phyloP scores from a whole-genome alignment of 2,329 filamentous ascomycete genomes.

The Cercospora sojina region DNA sequence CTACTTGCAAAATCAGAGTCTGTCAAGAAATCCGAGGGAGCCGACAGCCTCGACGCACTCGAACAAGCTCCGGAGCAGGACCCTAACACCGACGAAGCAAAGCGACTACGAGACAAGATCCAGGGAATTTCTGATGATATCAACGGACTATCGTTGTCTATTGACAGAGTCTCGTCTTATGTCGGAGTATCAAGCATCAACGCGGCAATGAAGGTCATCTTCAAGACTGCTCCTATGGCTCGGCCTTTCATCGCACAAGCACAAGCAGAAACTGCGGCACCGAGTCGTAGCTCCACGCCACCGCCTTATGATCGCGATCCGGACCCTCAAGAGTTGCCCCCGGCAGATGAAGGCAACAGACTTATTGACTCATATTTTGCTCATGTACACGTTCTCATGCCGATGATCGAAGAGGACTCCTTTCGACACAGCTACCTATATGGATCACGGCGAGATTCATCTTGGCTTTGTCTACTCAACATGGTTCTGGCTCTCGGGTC shows the following conservation, averaged over 20 bases:
- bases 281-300: conserved; percentile 32
- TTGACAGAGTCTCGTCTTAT: conserved; percentile 36
- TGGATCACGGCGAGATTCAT: conserved; percentile 32
- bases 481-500: conserved; percentile 37
- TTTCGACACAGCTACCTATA: conserved; percentile 37
- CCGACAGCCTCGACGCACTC: conserved; percentile 57
- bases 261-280: conserved; percentile 31
- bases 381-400: conserved; percentile 37
- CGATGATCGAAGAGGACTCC: conserved; percentile 38
- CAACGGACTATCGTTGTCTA: conserved; percentile 35
- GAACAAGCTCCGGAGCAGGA: conserved; percentile 69
- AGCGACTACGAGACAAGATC: conserved; percentile 42
- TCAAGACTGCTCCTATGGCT: conserved; percentile 34
- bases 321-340: conserved; percentile 30
- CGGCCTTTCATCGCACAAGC: conserved; percentile 30
- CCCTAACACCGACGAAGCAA: conserved; percentile 65
- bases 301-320: conserved; percentile 23
- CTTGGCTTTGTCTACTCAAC: conserved; percentile 38
- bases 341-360: conserved; percentile 32
- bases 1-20: conserved; percentile 24
- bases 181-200: conserved; percentile 37
- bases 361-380: conserved; percentile 37
- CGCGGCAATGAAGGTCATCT: conserved; percentile 38
- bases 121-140: conserved; percentile 43
- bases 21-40: conserved; percentile 48